Evolutionary conservation across 495 filamentous ascomycete genomes (phyloP).

Genomic region (Neurospora africana): DNA sequence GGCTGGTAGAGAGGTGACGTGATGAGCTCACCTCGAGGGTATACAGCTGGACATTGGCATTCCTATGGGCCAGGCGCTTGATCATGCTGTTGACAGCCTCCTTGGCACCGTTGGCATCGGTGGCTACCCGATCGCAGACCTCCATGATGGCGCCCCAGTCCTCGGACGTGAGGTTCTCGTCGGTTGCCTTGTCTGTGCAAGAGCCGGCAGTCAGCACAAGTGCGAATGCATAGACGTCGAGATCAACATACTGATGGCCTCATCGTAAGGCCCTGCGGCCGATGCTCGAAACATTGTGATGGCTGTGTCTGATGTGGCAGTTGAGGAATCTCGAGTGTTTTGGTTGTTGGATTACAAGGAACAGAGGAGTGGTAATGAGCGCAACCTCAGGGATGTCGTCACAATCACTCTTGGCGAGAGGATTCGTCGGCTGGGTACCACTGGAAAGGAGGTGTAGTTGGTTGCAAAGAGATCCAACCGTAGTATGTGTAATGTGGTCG

Average conservation of each 20-base stretch:
- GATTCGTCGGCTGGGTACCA: neutral
- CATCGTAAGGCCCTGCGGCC: constrained; percentile 40
- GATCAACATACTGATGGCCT: constrained; percentile 35
- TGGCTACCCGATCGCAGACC: constrained; percentile 84
- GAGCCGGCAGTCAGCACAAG: neutral
- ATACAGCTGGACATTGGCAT: constrained; percentile 98
- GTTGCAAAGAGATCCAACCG: neutral
- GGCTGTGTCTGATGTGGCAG: constrained; percentile 1
- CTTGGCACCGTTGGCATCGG: constrained; percentile 55
- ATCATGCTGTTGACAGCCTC: constrained; percentile 92
- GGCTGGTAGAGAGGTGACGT: neutral
- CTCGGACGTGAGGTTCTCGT: constrained; percentile 95
- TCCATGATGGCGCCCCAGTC: constrained; percentile 99
- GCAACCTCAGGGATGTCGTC: neutral
- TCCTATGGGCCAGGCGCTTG: constrained; percentile 89
- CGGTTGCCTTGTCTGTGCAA: constrained; percentile 81
- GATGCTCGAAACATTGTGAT: constrained; percentile 42
- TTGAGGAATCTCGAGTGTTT: neutral
- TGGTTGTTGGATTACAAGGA: neutral
- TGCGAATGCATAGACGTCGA: neutral
- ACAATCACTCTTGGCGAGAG: neutral
- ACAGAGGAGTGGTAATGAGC: neutral
- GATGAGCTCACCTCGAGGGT: constrained; percentile 66
- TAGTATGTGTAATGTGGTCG: neutral
- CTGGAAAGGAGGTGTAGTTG: neutral